Evolutionary conservation across 306 rosid genomes (phyloP).

Genomic region (Macrotyloma uniflorum): DNA sequence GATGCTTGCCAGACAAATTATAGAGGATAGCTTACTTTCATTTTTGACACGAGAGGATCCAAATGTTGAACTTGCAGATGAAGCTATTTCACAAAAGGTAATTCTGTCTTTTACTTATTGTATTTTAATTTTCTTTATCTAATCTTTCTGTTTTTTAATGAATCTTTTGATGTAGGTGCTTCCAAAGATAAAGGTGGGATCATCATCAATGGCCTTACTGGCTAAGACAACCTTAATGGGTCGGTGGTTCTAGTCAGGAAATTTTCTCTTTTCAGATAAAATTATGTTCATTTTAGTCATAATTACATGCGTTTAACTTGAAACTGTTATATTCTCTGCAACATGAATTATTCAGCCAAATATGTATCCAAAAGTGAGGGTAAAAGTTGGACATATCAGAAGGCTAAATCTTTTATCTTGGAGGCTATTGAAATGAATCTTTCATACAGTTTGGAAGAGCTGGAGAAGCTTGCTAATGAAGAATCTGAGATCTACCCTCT

Average conservation of each 20-base stretch:
- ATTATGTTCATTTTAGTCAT: constrained; percentile 28
- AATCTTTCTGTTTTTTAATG: constrained; percentile 32
- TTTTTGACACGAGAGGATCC: constrained; percentile 74
- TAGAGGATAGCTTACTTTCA: constrained; percentile 82
- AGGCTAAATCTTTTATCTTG: constrained; percentile 81
- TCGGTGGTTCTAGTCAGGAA: constrained; percentile 47
- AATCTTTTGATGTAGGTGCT: constrained; percentile 63
- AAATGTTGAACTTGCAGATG: constrained; percentile 61
- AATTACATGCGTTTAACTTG: constrained; percentile 29
- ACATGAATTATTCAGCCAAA: constrained; percentile 69
- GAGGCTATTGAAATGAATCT: constrained; percentile 90
- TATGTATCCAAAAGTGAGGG: constrained; percentile 85
- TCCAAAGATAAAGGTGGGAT: constrained; percentile 84
- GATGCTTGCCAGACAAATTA: constrained; percentile 95
- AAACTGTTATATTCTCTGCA: constrained; percentile 35
- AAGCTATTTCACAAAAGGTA: constrained; percentile 72
- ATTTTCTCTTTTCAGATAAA: constrained; percentile 31
- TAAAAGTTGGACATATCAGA: constrained; percentile 78
- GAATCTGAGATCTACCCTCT: constrained; percentile 88
- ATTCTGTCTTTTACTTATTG: constrained; percentile 14
- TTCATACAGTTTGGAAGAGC: constrained; percentile 63
- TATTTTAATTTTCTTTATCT: constrained; percentile 16
- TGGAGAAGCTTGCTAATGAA: constrained; percentile 78
- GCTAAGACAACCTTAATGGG: constrained; percentile 94
- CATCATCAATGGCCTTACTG: constrained; percentile 83